These are phyloP conservation scores for Dactylonectria macrodidyma DNA, from an alignment of 2,329 filamentous ascomycete genomes.

Conservation along the genomic window DNA sequence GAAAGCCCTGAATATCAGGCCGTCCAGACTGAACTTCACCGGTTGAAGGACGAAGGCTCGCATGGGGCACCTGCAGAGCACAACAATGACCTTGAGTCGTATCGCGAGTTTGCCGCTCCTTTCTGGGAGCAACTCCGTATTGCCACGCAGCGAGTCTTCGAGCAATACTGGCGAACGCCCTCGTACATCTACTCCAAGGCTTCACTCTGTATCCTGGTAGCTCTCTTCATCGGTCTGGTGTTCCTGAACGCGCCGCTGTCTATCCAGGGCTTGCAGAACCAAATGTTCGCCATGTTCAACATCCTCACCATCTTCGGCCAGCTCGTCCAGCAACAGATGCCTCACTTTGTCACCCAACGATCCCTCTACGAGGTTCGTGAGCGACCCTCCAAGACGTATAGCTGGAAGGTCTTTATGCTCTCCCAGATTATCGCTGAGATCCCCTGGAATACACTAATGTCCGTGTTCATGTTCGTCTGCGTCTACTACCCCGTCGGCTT, in stretches of 20 bases:
- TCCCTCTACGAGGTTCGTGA: conserved; percentile 89
- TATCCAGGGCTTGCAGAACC: conserved; percentile 85
- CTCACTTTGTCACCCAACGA: conserved; percentile 86
- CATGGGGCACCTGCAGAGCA: conserved; percentile 45
- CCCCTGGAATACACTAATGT: conserved; percentile 85
- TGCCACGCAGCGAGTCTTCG: conserved; percentile 82
- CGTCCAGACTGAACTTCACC: conserved; percentile 68
- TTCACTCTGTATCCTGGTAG: conserved; percentile 76
- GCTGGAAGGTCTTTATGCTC: conserved; percentile 88
- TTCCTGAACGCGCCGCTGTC: conserved; percentile 81
- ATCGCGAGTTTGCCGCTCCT: conserved; percentile 85
- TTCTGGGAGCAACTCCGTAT: conserved; percentile 77
- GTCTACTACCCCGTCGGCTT: conserved; percentile 92
- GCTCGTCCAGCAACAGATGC: conserved; percentile 84
- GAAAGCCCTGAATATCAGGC: conserved; percentile 63
- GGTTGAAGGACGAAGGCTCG: conserved; percentile 64
- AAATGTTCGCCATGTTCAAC: conserved; percentile 90
- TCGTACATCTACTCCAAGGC: conserved; percentile 93
- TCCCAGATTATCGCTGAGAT: conserved; percentile 87
- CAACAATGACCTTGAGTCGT: conserved; percentile 61
- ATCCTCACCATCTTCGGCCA: conserved; percentile 86
- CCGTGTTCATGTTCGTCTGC: conserved; percentile 80
- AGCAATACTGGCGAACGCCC: conserved; percentile 93
- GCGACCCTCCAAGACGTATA: conserved; percentile 86
- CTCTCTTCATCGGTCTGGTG: conserved; percentile 86